Base-by-base conservation (phyloP, 2,329 filamentous ascomycete genomes). In the Claviceps capensis region DNA sequence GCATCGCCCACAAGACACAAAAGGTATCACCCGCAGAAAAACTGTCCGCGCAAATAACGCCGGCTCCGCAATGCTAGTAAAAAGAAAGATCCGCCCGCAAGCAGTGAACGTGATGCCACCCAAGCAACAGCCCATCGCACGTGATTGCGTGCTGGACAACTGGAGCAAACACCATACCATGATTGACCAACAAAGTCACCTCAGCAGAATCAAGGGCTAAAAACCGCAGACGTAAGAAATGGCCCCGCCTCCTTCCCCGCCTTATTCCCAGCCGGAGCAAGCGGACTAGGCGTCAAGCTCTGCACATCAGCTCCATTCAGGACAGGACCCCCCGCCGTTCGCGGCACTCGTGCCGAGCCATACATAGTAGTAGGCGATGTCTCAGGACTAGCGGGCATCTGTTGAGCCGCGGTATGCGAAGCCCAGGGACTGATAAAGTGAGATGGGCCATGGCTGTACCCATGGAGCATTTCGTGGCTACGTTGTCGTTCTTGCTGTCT, bases 401-500 rank as follows among this genome's bases (percentile, higher is more conserved):
- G 44, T n/a, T 42, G 26, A 30, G 23, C 38, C 23, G 36, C 16
- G 13, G 49, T 14, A 43, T 2, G 40, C n/a, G 53, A 30, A 8
- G 53, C 23, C 40, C 34, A 23, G 4, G 41, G 19, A 38, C 62
- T 62, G n/a, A 66, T 61, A 34, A 16, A 59, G 48, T 19, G 55
- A 52, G 49, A 47, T 11, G 44, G 34, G 9, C 44, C 50, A 49
- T 34, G 43, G 34, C 48, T 50, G 55, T 46, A 36, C 51, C 69
- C 69, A 37, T 65, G 71, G 44, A 80, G 67, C 47, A 72, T 63
- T 55, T 79, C 76, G 47, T 76, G 72, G 63, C 77, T 81, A 47
- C 63, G 70, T 45, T 74, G 68, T 14, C 74, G 72, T 55, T 77
- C 70, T 19, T 74, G 72, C 55, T 77, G 70, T 19, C 75, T 59